Percentiles rank a stretch among this genome's conserved stretches.
Conservation (phyloP, 179 eudicot species). For the Beta macrorhiza region DNA sequence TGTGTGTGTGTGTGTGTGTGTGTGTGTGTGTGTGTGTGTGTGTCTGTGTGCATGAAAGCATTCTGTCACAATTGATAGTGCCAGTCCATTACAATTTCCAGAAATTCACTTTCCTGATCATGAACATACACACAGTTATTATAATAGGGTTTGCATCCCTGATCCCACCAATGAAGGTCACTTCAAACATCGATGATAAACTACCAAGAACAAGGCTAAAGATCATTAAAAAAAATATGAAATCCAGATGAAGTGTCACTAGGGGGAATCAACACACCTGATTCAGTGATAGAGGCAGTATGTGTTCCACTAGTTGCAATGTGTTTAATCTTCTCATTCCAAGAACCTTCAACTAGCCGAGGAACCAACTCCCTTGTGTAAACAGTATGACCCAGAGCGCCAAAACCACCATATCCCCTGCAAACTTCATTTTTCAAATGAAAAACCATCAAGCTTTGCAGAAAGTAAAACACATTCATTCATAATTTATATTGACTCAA, state of each 20-base stretch:
- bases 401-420: conserved; percentile 99
- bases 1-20: background rate
- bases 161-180: background rate
- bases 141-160: background rate
- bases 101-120: background rate
- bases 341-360: conserved; percentile 74
- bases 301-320: conserved; percentile 94
- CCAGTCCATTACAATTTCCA: background rate
- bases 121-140: background rate
- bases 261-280: conserved; percentile 48
- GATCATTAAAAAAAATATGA: background rate
- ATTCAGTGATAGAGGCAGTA: conserved; percentile 78
- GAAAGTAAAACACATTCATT: conserved; percentile 9
- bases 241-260: background rate
- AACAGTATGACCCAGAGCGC: conserved; percentile 94
- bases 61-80: background rate
- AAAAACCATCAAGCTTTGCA: conserved; percentile 39
- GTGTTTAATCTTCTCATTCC: conserved; percentile 63
- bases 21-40: background rate
- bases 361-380: conserved; percentile 79
- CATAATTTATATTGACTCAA: background rate
- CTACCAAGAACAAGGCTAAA: background rate
- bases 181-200: background rate
- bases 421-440: conserved; percentile 58
- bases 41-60: background rate